These are phyloP conservation scores for Syzygium malaccense DNA, from an alignment of 441 rosid genomes.

Conservation along the genomic window DNA sequence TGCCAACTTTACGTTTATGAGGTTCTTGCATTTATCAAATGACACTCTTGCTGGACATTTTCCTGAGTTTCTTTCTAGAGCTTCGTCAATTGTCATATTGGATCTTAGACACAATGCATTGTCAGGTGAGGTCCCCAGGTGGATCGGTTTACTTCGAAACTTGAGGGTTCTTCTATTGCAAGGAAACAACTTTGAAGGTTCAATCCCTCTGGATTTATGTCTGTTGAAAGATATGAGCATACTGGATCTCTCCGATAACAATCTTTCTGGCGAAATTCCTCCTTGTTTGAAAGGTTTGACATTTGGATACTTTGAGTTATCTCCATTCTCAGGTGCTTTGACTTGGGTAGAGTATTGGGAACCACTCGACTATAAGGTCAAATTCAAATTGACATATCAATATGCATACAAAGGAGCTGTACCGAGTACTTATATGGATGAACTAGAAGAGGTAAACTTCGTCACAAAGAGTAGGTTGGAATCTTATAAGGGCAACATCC, in stretches of 20 bases:
- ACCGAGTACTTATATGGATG: accelerated
- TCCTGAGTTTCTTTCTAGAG: neutral
- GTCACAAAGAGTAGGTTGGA: neutral
- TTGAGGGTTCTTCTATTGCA: neutral
- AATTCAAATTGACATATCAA: accelerated
- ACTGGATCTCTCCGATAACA: neutral
- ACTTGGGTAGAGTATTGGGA: accelerated
- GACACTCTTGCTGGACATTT: neutral
- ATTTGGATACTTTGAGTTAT: too few species aligned
- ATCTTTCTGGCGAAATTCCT: neutral
- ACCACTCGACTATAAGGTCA: accelerated
- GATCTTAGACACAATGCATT: neutral
- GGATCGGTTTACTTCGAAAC: neutral
- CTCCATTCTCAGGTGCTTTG: accelerated
- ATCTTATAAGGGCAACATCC: neutral
- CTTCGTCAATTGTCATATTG: neutral
- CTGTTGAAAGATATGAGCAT: neutral
- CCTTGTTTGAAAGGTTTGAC: neutral
- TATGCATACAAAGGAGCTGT: accelerated
- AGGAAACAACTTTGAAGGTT: neutral
- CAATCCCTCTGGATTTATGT: neutral
- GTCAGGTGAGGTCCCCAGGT: neutral
- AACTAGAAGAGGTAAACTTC: neutral
- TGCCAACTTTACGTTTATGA: accelerated
- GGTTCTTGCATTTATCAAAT: neutral